These are phyloP conservation scores for Globisporangium spiculum DNA, from an alignment of 352 stramenopile genomes.

Conservation along the genomic window DNA sequence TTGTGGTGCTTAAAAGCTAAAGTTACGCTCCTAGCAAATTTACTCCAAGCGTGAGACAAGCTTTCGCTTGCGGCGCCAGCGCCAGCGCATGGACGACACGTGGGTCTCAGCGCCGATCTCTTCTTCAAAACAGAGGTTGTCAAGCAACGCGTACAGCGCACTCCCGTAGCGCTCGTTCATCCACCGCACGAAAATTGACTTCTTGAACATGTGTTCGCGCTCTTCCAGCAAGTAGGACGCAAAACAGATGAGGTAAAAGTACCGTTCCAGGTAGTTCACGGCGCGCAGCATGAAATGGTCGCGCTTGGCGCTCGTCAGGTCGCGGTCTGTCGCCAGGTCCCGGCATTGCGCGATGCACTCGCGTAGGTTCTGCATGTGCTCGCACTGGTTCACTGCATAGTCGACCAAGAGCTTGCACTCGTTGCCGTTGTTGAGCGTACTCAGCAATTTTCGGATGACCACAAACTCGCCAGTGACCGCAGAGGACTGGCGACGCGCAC, in stretches of 20 bases:
- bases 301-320: constrained; percentile 60
- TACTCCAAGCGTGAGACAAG: constrained; percentile 78
- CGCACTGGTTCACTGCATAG: constrained; percentile 70
- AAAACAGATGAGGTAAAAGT: constrained; percentile 90
- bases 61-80: constrained; percentile 86
- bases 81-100: constrained; percentile 83
- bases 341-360: constrained; percentile 82
- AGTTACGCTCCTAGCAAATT: background rate
- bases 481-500: constrained; percentile 47
- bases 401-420: constrained; percentile 67
- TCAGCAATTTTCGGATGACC: constrained; percentile 69
- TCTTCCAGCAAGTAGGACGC: constrained; percentile 84
- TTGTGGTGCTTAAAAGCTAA: background rate
- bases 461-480: constrained; percentile 60
- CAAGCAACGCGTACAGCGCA: constrained; percentile 79
- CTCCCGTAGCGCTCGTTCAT: constrained; percentile 84
- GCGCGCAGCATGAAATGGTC: constrained; percentile 82
- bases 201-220: constrained; percentile 44
- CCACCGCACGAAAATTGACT: constrained; percentile 71
- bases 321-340: constrained; percentile 69
- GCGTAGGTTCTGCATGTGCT: constrained; percentile 84
- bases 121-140: constrained; percentile 86
- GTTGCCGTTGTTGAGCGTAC: constrained; percentile 67
- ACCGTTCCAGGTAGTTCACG: constrained; percentile 88
- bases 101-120: constrained; percentile 75